Percentiles rank a stretch among this genome's conserved stretches.
Evolutionary conservation across 495 filamentous ascomycete species (phyloP).

Genomic region (Trichocladium antarcticum): DNA sequence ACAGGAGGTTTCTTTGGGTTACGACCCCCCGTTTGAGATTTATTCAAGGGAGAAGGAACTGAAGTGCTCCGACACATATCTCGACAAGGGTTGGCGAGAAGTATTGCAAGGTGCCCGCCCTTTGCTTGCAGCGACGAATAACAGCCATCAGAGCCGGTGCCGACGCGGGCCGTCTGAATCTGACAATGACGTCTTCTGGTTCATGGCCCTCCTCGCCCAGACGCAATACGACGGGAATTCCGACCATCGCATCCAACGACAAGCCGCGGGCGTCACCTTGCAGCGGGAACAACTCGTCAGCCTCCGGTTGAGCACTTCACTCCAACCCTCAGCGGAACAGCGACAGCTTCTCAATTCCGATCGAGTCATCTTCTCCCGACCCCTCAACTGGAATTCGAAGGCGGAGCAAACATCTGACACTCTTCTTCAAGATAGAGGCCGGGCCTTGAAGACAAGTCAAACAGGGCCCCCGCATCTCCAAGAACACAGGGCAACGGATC

Average conservation of each 20-base stretch:
- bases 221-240: neutral
- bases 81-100: neutral
- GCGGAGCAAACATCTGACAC: too few relatives aligned
- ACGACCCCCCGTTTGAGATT: too few relatives aligned
- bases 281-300: neutral
- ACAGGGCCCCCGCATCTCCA: too few relatives aligned
- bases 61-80: neutral
- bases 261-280: neutral
- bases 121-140: neutral
- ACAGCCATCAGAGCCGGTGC: neutral
- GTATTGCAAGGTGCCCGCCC: neutral
- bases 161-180: neutral
- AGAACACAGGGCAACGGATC: neutral
- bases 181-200: constrained; percentile 5
- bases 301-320: neutral
- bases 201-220: constrained; percentile 6
- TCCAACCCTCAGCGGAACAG: too few relatives aligned
- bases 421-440: too few relatives aligned
- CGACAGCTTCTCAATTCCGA: neutral
- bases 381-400: neutral
- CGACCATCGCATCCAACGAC: neutral
- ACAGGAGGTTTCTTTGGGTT: neutral
- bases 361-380: constrained; percentile 1
- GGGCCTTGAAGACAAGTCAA: too few relatives aligned
- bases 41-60: neutral